phyloP scores from a whole-genome alignment of 305 asterid species.

The Fraxinus paxiana region DNA sequence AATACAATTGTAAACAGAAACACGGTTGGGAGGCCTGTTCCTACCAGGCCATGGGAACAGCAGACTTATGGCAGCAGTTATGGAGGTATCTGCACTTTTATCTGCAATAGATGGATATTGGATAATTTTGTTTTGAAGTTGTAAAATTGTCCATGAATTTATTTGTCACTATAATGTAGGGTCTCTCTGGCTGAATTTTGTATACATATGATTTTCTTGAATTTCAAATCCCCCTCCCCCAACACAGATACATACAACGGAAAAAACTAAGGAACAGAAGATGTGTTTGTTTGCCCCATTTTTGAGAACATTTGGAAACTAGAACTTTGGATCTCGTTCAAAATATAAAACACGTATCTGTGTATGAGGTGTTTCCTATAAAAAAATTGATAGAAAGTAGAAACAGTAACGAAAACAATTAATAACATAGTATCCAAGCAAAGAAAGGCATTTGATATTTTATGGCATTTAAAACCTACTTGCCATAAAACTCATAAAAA shows the following conservation, averaged over 20 bases:
- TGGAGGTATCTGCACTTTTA: constrained; percentile 58
- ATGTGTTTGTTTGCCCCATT: neutral
- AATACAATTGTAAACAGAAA: constrained; percentile 45
- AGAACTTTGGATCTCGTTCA: neutral
- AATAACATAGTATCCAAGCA: neutral
- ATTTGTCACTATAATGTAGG: neutral
- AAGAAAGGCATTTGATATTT: neutral
- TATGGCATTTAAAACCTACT: neutral
- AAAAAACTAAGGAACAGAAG: neutral
- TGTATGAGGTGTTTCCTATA: neutral
- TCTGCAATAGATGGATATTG: neutral
- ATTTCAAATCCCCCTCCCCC: neutral
- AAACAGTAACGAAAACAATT: neutral
- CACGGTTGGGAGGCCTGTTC: constrained; percentile 73
- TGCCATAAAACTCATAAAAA: neutral
- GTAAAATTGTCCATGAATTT: neutral
- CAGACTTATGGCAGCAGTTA: constrained; percentile 62
- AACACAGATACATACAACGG: neutral
- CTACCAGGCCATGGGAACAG: constrained; percentile 94
- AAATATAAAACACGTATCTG: neutral
- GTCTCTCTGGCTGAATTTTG: neutral
- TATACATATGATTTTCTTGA: neutral
- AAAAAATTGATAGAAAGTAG: neutral
- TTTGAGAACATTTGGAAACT: neutral
- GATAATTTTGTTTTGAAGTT: neutral